Evolutionary conservation across 257 asterid genomes (phyloP).

Genomic region (Knoxia roxburghii): DNA sequence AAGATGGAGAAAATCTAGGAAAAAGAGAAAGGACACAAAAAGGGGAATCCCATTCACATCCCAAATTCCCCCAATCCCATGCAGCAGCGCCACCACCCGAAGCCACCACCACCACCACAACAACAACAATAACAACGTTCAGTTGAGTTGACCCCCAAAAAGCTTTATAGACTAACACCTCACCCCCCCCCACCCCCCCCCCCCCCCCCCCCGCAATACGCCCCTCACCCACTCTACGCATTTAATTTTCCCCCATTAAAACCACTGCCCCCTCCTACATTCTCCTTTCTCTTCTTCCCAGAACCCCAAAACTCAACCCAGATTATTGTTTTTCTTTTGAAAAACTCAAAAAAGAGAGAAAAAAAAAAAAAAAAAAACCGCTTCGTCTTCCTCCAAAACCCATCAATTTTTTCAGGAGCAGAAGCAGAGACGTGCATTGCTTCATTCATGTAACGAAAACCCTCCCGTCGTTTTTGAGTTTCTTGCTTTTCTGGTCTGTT

Average conservation of each 20-base stretch:
- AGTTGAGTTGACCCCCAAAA: slow-evolving; percentile 19
- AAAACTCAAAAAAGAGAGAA: not conserved
- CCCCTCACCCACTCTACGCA: too few relatives aligned
- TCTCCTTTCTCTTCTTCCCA: slow-evolving; percentile 9
- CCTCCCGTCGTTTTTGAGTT: too few relatives aligned
- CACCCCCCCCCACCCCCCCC: not conserved
- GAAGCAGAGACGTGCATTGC: not conserved
- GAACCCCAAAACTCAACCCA: not conserved
- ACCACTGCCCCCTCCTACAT: slow-evolving; percentile 4
- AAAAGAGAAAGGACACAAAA: not conserved
- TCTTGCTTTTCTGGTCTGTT: too few relatives aligned
- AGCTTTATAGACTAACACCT: not conserved
- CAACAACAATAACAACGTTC: not conserved
- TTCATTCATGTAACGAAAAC: too few relatives aligned
- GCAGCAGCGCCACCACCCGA: not conserved
- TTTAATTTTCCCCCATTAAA: slow-evolving; percentile 10
- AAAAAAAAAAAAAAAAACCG: not conserved
- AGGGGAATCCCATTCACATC: slow-evolving; percentile 2
- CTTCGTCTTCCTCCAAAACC: too few relatives aligned
- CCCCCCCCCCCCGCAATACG: not conserved
- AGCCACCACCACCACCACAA: too few relatives aligned
- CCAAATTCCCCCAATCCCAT: slow-evolving; percentile 10
- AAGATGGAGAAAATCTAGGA: slow-evolving; percentile 5
- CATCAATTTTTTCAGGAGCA: too few relatives aligned
- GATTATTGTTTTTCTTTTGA: too few relatives aligned